These are phyloP conservation scores for Lindgomyces ingoldianus DNA, from an alignment of 495 filamentous ascomycete genomes.

Conservation along the genomic window DNA sequence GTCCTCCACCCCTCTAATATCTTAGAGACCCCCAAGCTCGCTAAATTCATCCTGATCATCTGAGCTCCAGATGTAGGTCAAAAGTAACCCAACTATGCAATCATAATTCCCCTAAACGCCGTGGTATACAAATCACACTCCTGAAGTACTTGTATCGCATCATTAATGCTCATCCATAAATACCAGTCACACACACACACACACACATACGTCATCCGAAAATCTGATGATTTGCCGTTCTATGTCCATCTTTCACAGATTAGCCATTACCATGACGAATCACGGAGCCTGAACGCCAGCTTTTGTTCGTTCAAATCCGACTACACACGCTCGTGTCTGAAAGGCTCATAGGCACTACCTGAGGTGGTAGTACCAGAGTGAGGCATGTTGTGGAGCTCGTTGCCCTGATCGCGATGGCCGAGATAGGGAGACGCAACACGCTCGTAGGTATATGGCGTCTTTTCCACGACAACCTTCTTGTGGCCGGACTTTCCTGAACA, in stretches of 20 bases:
- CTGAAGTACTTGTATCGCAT: background rate
- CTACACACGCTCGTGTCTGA: conserved; percentile 41
- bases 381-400: conserved; percentile 20
- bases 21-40: background rate
- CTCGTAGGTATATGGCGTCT: conserved; percentile 50
- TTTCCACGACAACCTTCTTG: conserved; percentile 40
- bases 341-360: conserved; percentile 49
- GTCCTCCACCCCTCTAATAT: background rate
- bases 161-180: background rate
- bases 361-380: conserved; percentile 19
- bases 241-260: too few species aligned
- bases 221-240: too few species aligned
- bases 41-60: background rate
- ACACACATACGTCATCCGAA: too few species aligned
- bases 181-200: background rate
- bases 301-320: background rate
- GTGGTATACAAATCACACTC: conserved; percentile 4
- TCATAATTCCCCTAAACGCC: conserved; percentile 3
- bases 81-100: background rate
- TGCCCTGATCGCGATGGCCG: conserved; percentile 33
- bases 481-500: conserved; percentile 58
- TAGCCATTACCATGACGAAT: background rate
- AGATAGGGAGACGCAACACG: conserved; percentile 45
- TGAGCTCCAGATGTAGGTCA: background rate
- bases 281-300: background rate